Base-by-base conservation (phyloP, 2,329 filamentous ascomycete genomes). In the Fusarium continuum region DNA sequence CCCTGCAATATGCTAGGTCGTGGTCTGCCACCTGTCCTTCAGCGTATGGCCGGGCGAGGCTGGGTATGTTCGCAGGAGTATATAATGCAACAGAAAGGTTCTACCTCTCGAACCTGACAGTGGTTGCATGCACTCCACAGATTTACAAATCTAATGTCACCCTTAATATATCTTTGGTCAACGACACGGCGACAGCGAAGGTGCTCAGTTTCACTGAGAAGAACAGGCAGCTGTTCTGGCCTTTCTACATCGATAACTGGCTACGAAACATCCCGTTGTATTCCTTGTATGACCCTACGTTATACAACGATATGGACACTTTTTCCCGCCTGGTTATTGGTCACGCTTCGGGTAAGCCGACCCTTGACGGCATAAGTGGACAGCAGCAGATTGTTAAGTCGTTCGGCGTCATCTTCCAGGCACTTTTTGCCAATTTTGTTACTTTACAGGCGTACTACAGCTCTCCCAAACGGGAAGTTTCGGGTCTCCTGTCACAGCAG, bases 251-350 rank as follows among this genome's bases (percentile, higher is more conserved):
- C 0, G 13, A 23, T 2, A 5, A 9, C 1, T 48, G 32, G 32
- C 14, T 48, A 6, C 23, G 14, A 5, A 8, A 22, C 2, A 48
- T 48, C 1, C 45, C 45, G 1, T 19, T 25, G 2, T 48, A 48
- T 19, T 48, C 45, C 0, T 16, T 48, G 3, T 39, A 28, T 2
- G 45, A 48, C 11, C 45, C 45, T 1, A 48, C 45, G 0, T 11
- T 48, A 8, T 38, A 39, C 17, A 40, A 39, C 2, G 32, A 39
- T 3, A 48, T 48, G 45, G 45, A 48, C 20, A 48, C 17, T 10
- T 48, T 48, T 5, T 48, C 45, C 3, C 45, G 45, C 3, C 32
- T 48, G 0, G 45, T 48, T 4, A 22, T 48, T 0, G 32, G 45
- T 5, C 17, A 28, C 20, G 45, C 45, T 0, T 48, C 45, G 1